Evolutionary conservation across 2,329 filamentous ascomycete species (phyloP), one percentile per base, ranked within the genome.

Genomic region (Gremmenia infestans): DNA sequence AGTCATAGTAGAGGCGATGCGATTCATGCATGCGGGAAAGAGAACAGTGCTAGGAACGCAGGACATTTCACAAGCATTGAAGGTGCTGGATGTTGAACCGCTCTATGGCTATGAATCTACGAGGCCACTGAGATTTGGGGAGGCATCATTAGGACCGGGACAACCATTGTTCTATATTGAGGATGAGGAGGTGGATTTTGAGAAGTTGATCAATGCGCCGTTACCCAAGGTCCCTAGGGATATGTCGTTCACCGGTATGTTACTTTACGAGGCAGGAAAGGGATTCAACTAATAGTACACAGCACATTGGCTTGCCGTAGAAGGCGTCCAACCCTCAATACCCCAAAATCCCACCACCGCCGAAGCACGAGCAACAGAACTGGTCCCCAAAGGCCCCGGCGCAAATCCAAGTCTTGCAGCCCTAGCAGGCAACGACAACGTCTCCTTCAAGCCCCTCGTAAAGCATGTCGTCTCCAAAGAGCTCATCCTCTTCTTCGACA

Each of bases 151-250:
- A 58, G 94, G 94, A 0, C 91, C 92, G 14, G 92, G 93, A 9
- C 94, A 99, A 73, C 91, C 93, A 52, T 77, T 99, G 22, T 99
- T 93, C 73, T 99, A 99, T 71, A 88, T 99, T 39, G 94, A 99
- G 69, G 94, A 99, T 71, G 94, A 99, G 70, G 94, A 99, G 76
- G 87, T 97, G 53, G 94, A 99, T 73, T 97, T 99, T 70, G 94
- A 99, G 76, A 97, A 97, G 78, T 78, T 99, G 63, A 97, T 99
- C 71, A 99, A 99, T 74, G 91, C 91, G 62, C 90, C 94, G 4
- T 74, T 99, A 63, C 94, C 94, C 25, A 97, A 95, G 72, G 92
- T 99, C 32, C 94, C 94, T 36, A 81, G 93, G 50, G 94, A 99
- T 72, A 88, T 94, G 66, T 90, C 86, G 59, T 93, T 97, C 69